Evolutionary conservation across 352 stramenopile genomes (phyloP).

Genomic region (Pythium folliculosum): DNA sequence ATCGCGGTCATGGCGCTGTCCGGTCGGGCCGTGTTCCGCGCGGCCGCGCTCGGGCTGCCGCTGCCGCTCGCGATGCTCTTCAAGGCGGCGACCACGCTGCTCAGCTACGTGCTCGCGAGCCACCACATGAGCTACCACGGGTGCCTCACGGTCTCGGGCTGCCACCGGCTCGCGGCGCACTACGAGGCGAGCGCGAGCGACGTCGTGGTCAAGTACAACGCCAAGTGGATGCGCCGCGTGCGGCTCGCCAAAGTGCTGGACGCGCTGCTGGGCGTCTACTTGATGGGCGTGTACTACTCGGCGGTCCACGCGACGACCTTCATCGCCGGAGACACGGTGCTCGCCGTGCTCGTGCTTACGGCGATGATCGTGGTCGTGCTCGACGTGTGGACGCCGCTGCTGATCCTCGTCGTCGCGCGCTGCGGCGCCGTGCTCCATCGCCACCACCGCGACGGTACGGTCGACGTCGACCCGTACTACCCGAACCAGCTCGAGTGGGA

Average conservation of each 20-base stretch:
- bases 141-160: conserved; percentile 53
- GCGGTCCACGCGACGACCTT: conserved; percentile 61
- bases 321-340: conserved; percentile 43
- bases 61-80: conserved; percentile 66
- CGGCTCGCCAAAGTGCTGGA: conserved; percentile 66
- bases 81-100: conserved; percentile 53
- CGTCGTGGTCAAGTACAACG: conserved; percentile 71
- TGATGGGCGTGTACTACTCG: conserved; percentile 72
- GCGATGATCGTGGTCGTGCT: conserved; percentile 51
- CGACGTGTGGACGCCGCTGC: conserved; percentile 64
- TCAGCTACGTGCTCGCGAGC: conserved; percentile 55
- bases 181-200: conserved; percentile 40
- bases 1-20: conserved; percentile 47
- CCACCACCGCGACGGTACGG: conserved; percentile 58
- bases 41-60: conserved; percentile 47
- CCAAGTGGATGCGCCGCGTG: conserved; percentile 56
- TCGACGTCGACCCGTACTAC: conserved; percentile 63
- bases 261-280: conserved; percentile 51
- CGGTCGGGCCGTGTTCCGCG: conserved; percentile 53
- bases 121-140: conserved; percentile 66
- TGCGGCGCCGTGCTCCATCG: conserved; percentile 51
- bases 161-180: conserved; percentile 35
- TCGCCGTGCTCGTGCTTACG: conserved; percentile 46
- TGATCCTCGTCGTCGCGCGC: conserved; percentile 67
- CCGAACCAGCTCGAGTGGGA: conserved; percentile 71